phyloP scores from a whole-genome alignment of 2,329 filamentous ascomycete genomes.

The Stemphylium beticola region DNA sequence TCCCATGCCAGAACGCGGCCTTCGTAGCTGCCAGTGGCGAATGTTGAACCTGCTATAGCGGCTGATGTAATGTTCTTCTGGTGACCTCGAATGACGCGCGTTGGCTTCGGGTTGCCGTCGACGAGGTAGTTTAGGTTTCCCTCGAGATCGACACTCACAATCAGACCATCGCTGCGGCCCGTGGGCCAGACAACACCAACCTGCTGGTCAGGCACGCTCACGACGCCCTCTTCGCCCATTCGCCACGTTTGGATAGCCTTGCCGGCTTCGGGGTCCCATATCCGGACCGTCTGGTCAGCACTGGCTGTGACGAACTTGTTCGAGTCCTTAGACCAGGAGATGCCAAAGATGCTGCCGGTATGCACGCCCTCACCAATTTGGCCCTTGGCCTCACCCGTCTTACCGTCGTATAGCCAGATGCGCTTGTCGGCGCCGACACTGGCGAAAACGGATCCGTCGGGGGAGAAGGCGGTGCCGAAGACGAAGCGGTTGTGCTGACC shows the following conservation, averaged over 20 bases:
- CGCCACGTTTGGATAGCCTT: slow-evolving; percentile 82
- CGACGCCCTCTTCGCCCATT: slow-evolving; percentile 74
- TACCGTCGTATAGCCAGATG: slow-evolving; percentile 95
- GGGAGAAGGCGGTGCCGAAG: slow-evolving; percentile 85
- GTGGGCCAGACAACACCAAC: slow-evolving; percentile 91
- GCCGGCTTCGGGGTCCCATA: slow-evolving; percentile 88
- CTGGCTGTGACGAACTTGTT: slow-evolving; percentile 88
- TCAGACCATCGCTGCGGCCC: slow-evolving; percentile 80
- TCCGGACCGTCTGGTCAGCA: slow-evolving; percentile 90
- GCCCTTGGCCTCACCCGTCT: slow-evolving; percentile 82
- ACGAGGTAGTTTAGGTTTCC: slow-evolving; percentile 90
- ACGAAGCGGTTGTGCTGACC: slow-evolving; percentile 88
- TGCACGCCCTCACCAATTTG: slow-evolving; percentile 85
- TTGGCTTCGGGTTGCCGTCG: slow-evolving; percentile 72
- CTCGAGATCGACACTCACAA: slow-evolving; percentile 87
- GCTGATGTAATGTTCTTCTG: slow-evolving; percentile 89
- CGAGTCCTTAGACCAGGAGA: slow-evolving; percentile 89
- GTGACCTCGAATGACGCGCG: slow-evolving; percentile 80
- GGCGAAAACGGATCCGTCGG: slow-evolving; percentile 80
- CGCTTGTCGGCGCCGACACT: slow-evolving; percentile 91
- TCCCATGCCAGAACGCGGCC: slow-evolving; percentile 89
- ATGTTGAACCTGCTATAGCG: slow-evolving; percentile 64
- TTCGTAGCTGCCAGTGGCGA: slow-evolving; percentile 93
- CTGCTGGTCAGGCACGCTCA: slow-evolving; percentile 83
- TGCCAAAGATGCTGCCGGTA: slow-evolving; percentile 88